Evolutionary conservation across 2,329 filamentous ascomycete species (phyloP).

Genomic region (Hortaea sp.): DNA sequence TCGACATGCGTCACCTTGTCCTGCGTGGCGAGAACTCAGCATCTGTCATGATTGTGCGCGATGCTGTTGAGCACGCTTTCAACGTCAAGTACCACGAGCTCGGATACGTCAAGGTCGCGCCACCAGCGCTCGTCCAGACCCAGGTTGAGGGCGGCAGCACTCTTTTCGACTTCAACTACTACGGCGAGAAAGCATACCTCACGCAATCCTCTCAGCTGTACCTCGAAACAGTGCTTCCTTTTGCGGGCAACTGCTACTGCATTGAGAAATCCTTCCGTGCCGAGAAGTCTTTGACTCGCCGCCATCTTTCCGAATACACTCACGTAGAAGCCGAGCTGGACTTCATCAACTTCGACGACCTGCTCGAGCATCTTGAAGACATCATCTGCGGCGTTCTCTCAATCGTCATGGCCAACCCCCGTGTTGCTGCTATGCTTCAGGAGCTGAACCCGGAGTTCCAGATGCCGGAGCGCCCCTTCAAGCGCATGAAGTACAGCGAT

Average conservation of each 20-base stretch:
- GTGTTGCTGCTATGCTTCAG: slow-evolving; percentile 63
- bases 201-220: slow-evolving; percentile 97
- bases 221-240: slow-evolving; percentile 86
- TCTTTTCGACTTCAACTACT: slow-evolving; percentile 82
- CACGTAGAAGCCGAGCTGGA: slow-evolving; percentile 95
- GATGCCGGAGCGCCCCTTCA: slow-evolving; percentile 73
- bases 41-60: slow-evolving; percentile 79
- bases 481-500: slow-evolving; percentile 88
- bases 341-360: slow-evolving; percentile 85
- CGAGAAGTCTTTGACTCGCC: slow-evolving; percentile 87
- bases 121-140: slow-evolving; percentile 86
- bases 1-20: slow-evolving; percentile 74
- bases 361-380: slow-evolving; percentile 77
- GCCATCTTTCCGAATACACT: slow-evolving; percentile 91
- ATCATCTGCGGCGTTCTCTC: slow-evolving; percentile 82
- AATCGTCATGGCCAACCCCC: slow-evolving; percentile 61
- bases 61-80: slow-evolving; percentile 72
- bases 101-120: slow-evolving; percentile 71
- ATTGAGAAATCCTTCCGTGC: slow-evolving; percentile 98
- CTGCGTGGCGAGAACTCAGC: slow-evolving; percentile 76
- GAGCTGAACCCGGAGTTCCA: slow-evolving; percentile 86
- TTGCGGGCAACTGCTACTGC: slow-evolving; percentile 90
- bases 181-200: slow-evolving; percentile 81
- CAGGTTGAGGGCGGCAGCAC: slow-evolving; percentile 89
- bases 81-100: slow-evolving; percentile 66